These are phyloP conservation scores for Starmerella etchellsii DNA, from an alignment of 805 yeast genomes.

Conservation along the genomic window DNA sequence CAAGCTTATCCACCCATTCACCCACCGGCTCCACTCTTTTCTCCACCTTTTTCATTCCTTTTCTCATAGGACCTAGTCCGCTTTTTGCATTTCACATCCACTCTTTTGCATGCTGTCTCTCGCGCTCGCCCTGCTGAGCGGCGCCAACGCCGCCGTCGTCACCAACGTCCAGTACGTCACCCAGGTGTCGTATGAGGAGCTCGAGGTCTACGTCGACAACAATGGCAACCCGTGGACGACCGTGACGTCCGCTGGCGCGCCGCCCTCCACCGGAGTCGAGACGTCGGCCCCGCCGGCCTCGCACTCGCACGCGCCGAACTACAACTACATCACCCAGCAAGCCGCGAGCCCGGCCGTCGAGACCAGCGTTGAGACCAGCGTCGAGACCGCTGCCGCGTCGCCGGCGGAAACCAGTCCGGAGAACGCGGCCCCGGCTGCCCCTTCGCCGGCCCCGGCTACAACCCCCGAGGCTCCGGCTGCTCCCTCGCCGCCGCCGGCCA, in stretches of 20 bases:
- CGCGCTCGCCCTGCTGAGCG: too few species aligned
- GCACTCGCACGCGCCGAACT: background rate
- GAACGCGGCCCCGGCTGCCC: background rate
- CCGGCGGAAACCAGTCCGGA: too few species aligned
- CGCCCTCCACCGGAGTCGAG: background rate
- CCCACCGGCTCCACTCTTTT: too few species aligned
- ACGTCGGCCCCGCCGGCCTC: background rate
- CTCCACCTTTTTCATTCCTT: too few species aligned
- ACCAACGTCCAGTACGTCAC: conserved; percentile 19
- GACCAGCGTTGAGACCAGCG: too few species aligned
- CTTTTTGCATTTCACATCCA: too few species aligned
- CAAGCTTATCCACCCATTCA: too few species aligned
- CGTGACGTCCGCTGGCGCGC: background rate
- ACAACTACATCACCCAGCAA: background rate
- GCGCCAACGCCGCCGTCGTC: conserved; percentile 17
- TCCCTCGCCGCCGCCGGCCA: background rate
- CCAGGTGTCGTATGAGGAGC: conserved; percentile 18
- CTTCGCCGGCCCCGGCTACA: conserved; percentile 2
- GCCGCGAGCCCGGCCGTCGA: background rate
- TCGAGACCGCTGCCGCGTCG: too few species aligned
- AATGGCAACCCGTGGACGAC: conserved; percentile 20
- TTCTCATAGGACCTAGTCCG: too few species aligned
- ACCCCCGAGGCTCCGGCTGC: background rate
- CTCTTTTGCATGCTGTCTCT: too few species aligned
- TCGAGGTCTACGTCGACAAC: conserved; percentile 19